Evolutionary conservation across 495 filamentous ascomycete species (phyloP).

Genomic region (Penicillium nucicola): DNA sequence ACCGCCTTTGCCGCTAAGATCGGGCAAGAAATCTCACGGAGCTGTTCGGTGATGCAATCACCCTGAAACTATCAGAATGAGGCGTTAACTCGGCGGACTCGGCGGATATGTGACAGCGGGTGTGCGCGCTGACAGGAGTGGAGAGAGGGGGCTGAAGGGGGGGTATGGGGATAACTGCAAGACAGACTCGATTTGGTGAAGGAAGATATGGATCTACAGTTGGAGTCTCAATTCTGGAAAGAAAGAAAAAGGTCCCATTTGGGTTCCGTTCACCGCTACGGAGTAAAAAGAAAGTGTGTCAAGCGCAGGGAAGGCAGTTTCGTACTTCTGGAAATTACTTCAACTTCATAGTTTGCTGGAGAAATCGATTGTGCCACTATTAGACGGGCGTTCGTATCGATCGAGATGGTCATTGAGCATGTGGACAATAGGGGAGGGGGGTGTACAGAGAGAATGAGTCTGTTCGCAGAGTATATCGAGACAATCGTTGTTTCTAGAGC

Average conservation of each 20-base stretch:
- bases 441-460: background rate
- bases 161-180: background rate
- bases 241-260: background rate
- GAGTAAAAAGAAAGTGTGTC: background rate
- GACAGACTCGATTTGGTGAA: conserved; percentile 1
- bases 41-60: conserved; percentile 23
- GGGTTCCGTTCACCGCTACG: conserved; percentile 4
- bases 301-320: background rate
- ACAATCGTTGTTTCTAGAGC: background rate
- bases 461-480: conserved; percentile 4
- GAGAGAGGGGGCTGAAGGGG: conserved; percentile 1
- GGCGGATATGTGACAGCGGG: conserved; percentile 22
- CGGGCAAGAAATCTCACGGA: conserved; percentile 9
- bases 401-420: background rate
- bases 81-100: conserved; percentile 11
- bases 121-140: conserved; percentile 4
- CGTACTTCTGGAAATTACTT: conserved; percentile 1
- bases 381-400: background rate
- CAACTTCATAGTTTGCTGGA: background rate
- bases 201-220: background rate
- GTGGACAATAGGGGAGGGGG: background rate
- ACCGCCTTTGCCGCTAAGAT: conserved; percentile 14
- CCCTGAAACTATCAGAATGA: conserved; percentile 23
- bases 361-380: background rate
- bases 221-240: background rate